Base-by-base conservation (phyloP, 2,329 filamentous ascomycete genomes). In the Calonectria multiphialidica region DNA sequence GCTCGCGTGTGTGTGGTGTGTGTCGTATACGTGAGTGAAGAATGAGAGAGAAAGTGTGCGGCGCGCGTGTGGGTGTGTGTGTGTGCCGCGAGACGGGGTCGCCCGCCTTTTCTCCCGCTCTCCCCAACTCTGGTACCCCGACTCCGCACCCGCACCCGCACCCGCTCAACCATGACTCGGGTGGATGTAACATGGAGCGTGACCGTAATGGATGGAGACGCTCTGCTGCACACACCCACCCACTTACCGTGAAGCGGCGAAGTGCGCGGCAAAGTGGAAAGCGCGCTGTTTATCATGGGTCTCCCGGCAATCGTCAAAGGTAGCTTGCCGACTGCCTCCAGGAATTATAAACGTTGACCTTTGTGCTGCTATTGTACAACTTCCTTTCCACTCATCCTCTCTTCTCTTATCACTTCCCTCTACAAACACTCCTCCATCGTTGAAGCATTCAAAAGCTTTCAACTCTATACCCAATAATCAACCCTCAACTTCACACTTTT, bases 221-320 rank as follows among this genome's bases (percentile, higher is more conserved):
- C 30, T 25, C 53, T 57, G 33, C 53, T 59, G 53, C 35, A 59
- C 53, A 59, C 53, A n/a, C 53, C 33, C 53, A 59, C 33, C 21
- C 53, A 25, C 53, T 35, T 35, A 21, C 53, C 53, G 23, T 35
- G 53, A 57, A 35, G 50, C 50, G 50, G 30, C 33, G 53, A 40
- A 40, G 53, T 57, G 53, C 33, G 53, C 53, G 53, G 53, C 53
- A 59, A 59, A 59, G 33, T 59, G 33, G 53, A 59, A 59, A 59
- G 53, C 35, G 33, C 53, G 53, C 53, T 40, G 53, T 40, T 47
- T 59, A 59, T 59, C 33, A 40, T 59, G 53, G 53, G 53, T 23
- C 49, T n/a, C 10, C 53, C 53, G 53, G 53, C 53, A 59, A 40
- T 59, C 53, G 53, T 59, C 53, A 59, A 59, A 59, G 53, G 21